A percentile compares a stretch with the other conserved stretches of the same genome.
Conservation (phyloP, 2,329 filamentous ascomycete genomes). For the Torrubiella hemipterigena region DNA sequence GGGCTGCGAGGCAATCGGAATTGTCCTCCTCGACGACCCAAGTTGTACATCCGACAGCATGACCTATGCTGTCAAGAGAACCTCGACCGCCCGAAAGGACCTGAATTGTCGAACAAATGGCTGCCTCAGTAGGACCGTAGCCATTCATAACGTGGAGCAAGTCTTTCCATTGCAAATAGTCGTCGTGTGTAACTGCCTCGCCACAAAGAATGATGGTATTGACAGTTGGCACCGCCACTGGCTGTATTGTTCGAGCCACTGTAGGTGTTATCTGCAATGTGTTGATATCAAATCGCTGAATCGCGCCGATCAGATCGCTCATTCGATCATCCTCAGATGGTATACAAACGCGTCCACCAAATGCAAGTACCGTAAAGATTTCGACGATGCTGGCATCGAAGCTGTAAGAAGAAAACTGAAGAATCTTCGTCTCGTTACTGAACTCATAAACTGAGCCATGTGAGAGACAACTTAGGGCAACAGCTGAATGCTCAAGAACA, state of each 20-base stretch:
- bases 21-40: constrained; percentile 6
- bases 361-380: constrained; percentile 3
- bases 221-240: neutral
- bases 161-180: neutral
- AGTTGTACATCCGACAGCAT: constrained; percentile 1
- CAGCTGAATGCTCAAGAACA: constrained; percentile 9
- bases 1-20: constrained; percentile 4
- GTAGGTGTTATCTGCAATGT: neutral
- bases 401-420: constrained; percentile 7
- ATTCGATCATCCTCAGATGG: constrained; percentile 6
- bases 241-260: neutral
- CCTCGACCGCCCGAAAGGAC: neutral
- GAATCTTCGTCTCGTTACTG: constrained; percentile 3
- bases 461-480: constrained; percentile 2
- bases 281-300: neutral
- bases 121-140: constrained; percentile 4
- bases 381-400: constrained; percentile 7
- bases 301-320: constrained; percentile 3
- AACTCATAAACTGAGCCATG: constrained; percentile 1
- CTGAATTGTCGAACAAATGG: neutral
- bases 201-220: neutral
- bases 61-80: constrained; percentile 4
- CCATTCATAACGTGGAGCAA: constrained; percentile 4
- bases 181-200: neutral
- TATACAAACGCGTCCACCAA: constrained; percentile 7